phyloP scores from a whole-genome alignment of 2,329 filamentous ascomycete species.

The Bertia moriformis region DNA sequence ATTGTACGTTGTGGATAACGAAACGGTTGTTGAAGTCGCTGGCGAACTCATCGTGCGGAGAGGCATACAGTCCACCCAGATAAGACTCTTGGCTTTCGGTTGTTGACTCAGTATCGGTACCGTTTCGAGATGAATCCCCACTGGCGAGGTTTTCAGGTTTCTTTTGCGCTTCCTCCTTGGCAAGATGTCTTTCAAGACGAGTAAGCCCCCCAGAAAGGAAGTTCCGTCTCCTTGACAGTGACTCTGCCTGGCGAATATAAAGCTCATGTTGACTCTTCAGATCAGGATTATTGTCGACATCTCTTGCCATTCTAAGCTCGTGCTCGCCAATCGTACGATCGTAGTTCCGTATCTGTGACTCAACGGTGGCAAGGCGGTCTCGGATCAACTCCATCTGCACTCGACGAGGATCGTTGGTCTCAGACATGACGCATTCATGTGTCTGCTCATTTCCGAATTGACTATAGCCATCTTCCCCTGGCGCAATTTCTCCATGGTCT shows the following conservation, averaged over 20 bases:
- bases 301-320: slow-evolving; percentile 34
- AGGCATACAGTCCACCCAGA: slow-evolving; percentile 19
- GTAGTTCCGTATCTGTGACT: slow-evolving; percentile 47
- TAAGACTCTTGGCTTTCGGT: neutral
- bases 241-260: slow-evolving; percentile 11
- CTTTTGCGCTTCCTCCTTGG: neutral
- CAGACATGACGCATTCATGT: slow-evolving; percentile 61
- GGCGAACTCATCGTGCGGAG: slow-evolving; percentile 46
- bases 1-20: slow-evolving; percentile 61
- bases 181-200: slow-evolving; percentile 14
- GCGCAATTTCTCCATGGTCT: slow-evolving; percentile 44
- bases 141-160: neutral
- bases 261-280: slow-evolving; percentile 27
- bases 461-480: slow-evolving; percentile 43
- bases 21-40: slow-evolving; percentile 68
- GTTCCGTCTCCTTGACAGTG: slow-evolving; percentile 12
- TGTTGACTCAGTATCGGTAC: neutral
- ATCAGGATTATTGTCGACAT: slow-evolving; percentile 12
- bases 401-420: slow-evolving; percentile 49
- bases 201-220: neutral
- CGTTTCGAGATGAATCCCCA: neutral
- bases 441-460: slow-evolving; percentile 58
- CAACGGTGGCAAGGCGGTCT: slow-evolving; percentile 44
- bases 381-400: slow-evolving; percentile 58
- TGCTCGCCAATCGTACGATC: slow-evolving; percentile 42